Evolutionary conservation across 305 asterid species (phyloP), one percentile per base, ranked within the genome.

Genomic region (Solanum chacoense): DNA sequence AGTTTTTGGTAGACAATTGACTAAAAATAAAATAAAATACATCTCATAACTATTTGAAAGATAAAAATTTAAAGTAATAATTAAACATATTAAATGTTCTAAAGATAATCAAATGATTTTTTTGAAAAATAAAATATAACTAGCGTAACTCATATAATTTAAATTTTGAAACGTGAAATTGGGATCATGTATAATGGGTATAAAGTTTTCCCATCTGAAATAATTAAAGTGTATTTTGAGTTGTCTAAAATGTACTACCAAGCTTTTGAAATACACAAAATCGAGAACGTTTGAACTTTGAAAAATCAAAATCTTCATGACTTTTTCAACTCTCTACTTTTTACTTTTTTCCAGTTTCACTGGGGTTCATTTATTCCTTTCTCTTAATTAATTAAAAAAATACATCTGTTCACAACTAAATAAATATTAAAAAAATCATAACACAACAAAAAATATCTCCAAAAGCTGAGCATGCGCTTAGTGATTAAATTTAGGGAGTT

Each of bases 371-470:
- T 83, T 28, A 83, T 18, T 86, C 88, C 8, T 14, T 34, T 42
- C 40, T 24, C 40, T 42, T 86, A 34, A 73, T 73, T 31, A 75
- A 67, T 24, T 24, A 67, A 67, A 13, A 63, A 72, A 67, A 86
- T 4, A 86, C 88, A 86, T 83, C 83, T 86, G 88, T 69, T 86
- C 38, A 42, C 88, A 67, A 71, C 88, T 38, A 71, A 86, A 29
- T 18, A 67, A 28, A 37, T 35, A 38, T 71, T 3, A 6, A 20
- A 71, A 16, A 86, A 26, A 0, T 50, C 13, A 3, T 10, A 8
- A 50, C 12, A 86, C 20, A 26, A 31, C 26, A 71, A 28, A 71
- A 28, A 35, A 55, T 37, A n/a, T 34, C 20, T 85, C 1, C 14
- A 0, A 86, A 86, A 86, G 81, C 81, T 71, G 65, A 16, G 42